Evolutionary conservation across 225 moss, liverwort and hornwort genomes (phyloP).

Genomic region (Bryum argenteum): DNA sequence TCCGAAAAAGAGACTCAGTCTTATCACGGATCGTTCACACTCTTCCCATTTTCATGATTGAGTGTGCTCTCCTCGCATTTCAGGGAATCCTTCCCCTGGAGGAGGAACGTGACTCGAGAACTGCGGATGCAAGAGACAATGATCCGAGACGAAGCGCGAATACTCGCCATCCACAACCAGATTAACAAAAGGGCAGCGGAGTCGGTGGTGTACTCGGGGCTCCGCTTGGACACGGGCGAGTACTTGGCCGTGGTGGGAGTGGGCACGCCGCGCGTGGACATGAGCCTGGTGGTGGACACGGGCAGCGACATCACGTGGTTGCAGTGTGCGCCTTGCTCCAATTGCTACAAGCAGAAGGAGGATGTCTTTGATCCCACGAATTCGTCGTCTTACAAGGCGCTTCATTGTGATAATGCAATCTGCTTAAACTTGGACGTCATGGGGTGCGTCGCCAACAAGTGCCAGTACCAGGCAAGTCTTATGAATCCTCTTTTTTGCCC

Average conservation of each 20-base stretch:
- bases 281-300: constrained; percentile 43
- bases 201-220: constrained; percentile 37
- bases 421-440: constrained; percentile 46
- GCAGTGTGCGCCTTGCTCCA: constrained; percentile 47
- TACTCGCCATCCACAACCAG: constrained; percentile 29
- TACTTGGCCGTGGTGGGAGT: constrained; percentile 45
- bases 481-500: no score
- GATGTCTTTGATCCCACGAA: constrained; percentile 38
- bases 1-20: no score
- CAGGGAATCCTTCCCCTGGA: constrained; percentile 28
- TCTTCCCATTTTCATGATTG: neutral
- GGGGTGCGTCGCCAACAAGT: constrained; percentile 39
- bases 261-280: constrained; percentile 35
- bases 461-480: constrained; percentile 41
- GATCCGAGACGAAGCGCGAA: constrained; percentile 36
- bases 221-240: constrained; percentile 40
- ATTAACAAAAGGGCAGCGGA: constrained; percentile 12
- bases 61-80: neutral
- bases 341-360: constrained; percentile 45
- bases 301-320: constrained; percentile 61
- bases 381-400: constrained; percentile 39
- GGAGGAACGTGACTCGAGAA: constrained; percentile 25
- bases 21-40: no score
- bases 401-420: constrained; percentile 31
- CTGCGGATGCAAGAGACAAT: constrained; percentile 33